Base-by-base conservation (phyloP, 2,329 filamentous ascomycete genomes). In the Alternaria angustiovoidea region DNA sequence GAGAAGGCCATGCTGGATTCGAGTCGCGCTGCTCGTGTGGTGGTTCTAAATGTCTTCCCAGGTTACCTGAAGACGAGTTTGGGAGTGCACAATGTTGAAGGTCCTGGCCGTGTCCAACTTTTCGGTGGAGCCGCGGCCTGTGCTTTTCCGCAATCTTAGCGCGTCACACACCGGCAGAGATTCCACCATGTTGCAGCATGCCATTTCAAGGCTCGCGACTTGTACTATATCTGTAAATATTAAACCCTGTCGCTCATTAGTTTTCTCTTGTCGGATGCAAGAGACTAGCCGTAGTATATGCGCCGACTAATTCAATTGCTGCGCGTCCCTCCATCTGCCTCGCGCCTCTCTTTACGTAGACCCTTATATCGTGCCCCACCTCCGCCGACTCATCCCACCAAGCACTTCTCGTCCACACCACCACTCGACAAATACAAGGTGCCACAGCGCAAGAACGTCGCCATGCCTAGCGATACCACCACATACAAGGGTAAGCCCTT, bases 401-500 rank as follows among this genome's bases (percentile, higher is more conserved):
- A 69, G 64, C 72, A 67, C 69, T 77, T 78, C 68, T 69, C 74
- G 62, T 72, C 73, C 39, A 74, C 76, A 54, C 69, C 73, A 54
- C 59, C 62, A 56, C 71, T 67, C 62, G 65, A 54, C 66, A 64
- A 68, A 66, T 76, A 66, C 64, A 74, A 57, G 65, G 69, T 47
- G 64, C 70, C 59, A 64, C 70, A 69, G 68, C 70, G 57, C 76
- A 75, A 63, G 61, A 74, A 48, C 48, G 68, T 65, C 62, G 64
- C 18, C 54, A 77, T 78, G 75, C 65, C 69, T 14, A 61, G 65
- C 59, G 71, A 72, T 41, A 78, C 77, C 68, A 85, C 85, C 61
- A 84, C 86, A 58, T 95, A 91, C 68, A 82, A 82, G 77, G 95
- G 94, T 73, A 89, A 97, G 84, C 89, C 92, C 81, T 90, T 99